Evolutionary conservation across 2,329 filamentous ascomycete species (phyloP).

Genomic region (Aureobasidium leucospermi): DNA sequence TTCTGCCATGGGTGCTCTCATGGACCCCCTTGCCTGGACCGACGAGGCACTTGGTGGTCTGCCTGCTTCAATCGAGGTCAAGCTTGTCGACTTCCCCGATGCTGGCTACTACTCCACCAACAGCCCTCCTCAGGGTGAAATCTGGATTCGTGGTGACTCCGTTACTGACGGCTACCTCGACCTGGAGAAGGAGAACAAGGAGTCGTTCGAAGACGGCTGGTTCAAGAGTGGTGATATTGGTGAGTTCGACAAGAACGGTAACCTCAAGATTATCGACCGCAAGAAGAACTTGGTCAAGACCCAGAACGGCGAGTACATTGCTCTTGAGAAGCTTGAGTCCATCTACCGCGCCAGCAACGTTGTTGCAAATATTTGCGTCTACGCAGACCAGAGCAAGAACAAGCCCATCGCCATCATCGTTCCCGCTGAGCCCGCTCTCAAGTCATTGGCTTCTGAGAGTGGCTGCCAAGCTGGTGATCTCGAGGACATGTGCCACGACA

Average conservation of each 20-base stretch:
- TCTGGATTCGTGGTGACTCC: slow-evolving; percentile 73
- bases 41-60: slow-evolving; percentile 69
- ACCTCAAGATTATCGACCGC: slow-evolving; percentile 82
- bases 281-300: slow-evolving; percentile 99
- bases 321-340: slow-evolving; percentile 88
- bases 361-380: slow-evolving; percentile 80
- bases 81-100: slow-evolving; percentile 84
- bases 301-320: slow-evolving; percentile 91
- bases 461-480: slow-evolving; percentile 57
- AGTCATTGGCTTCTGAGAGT: slow-evolving; percentile 47
- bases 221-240: slow-evolving; percentile 97
- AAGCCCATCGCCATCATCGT: slow-evolving; percentile 79
- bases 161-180: slow-evolving; percentile 76
- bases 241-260: slow-evolving; percentile 72
- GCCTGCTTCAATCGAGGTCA: slow-evolving; percentile 72
- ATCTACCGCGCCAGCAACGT: slow-evolving; percentile 75
- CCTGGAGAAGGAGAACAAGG: slow-evolving; percentile 74
- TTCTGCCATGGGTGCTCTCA: slow-evolving; percentile 62
- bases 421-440: slow-evolving; percentile 48
- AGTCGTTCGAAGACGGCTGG: slow-evolving; percentile 77
- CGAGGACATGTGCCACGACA: slow-evolving; percentile 61
- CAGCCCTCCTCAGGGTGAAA: slow-evolving; percentile 80
- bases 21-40: slow-evolving; percentile 79
- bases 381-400: slow-evolving; percentile 65
- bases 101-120: slow-evolving; percentile 74